phyloP scores from a whole-genome alignment of 1,284 basidiomycete genomes.

The Moesziomyces globuligerus region DNA sequence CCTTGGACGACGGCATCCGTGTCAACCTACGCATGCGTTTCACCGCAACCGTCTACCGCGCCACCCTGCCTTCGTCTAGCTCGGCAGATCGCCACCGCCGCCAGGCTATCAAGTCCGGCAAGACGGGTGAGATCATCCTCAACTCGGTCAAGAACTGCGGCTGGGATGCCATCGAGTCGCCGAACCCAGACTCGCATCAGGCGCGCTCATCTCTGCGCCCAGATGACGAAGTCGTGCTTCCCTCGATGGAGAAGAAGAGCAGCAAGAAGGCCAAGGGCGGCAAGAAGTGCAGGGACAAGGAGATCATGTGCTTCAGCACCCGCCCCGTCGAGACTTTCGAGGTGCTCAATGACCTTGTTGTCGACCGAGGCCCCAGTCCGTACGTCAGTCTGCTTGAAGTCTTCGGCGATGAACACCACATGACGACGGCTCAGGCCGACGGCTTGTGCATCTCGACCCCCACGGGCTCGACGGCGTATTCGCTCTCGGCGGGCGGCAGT shows the following conservation, averaged over 20 bases:
- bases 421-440: slow-evolving; percentile 99
- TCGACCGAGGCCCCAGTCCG: slow-evolving; percentile 96
- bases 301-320: slow-evolving; percentile 97
- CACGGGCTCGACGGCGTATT: slow-evolving; percentile 95
- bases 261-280: slow-evolving; percentile 74
- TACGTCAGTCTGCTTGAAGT: slow-evolving; percentile 95
- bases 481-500: slow-evolving; percentile 94
- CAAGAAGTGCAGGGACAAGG: slow-evolving; percentile 79
- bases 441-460: slow-evolving; percentile 95
- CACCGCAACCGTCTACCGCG: slow-evolving; percentile 90
- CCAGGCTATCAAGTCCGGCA: slow-evolving; percentile 59
- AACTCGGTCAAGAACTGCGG: slow-evolving; percentile 60
- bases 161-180: slow-evolving; percentile 62
- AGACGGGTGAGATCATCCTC: slow-evolving; percentile 65
- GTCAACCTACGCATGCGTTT: slow-evolving; percentile 99
- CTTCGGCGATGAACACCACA: slow-evolving; percentile 97
- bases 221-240: slow-evolving; percentile 27
- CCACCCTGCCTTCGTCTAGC: slow-evolving; percentile 42
- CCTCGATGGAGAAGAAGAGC: slow-evolving; percentile 17
- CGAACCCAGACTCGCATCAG: slow-evolving; percentile 17
- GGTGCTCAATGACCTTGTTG: slow-evolving; percentile 96
- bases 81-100: slow-evolving; percentile 50
- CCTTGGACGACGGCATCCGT: slow-evolving; percentile 90
- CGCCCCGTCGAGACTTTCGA: slow-evolving; percentile 96
- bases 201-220: slow-evolving; percentile 20